Evolutionary conservation across 805 yeast genomes (phyloP), one percentile per base, ranked within the genome.

Genomic region (Yamadazyma philogaea): DNA sequence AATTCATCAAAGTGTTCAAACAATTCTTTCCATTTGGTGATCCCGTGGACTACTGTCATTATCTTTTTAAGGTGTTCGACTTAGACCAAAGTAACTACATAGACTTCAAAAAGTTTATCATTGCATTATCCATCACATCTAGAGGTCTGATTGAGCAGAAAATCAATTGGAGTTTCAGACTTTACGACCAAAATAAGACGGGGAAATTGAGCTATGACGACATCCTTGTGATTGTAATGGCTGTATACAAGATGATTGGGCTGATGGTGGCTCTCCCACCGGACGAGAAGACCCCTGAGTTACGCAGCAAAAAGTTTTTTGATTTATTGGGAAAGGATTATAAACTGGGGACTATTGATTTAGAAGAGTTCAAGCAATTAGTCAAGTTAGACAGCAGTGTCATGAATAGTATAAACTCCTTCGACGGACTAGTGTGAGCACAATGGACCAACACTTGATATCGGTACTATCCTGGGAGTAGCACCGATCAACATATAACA

Each of bases 21-120:
- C 98, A 93, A 58, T 93, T 91, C 63, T 93, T 93, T 72, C 99
- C 99, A 15, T 93, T 93, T 70, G 99, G 99, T 0, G 96, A 91
- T 56, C 96, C 99, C 1, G 78, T 85, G 3, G 91, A 88, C 45
- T 93, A 88, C 66, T 87, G 96, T 43, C 86, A 81, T 44, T 85
- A 83, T 53, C 83, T 95, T 12, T 93, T 93, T 66, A 80, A 82
- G 41, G 95, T 88, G 3, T 90, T 93, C 63, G 98, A 93, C 61
- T 75, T 78, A 32, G 93, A 88, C 58, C 73, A 78, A 54, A 77
- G 79, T 45, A 96, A 95, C 17, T 75, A 79, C 33, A 85, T 93
- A 32, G 96, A 88, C 58, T 93, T 93, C 68, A 86, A 84, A 63
- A 96, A 89, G 63, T 93, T 93, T 60, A 90, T 93, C 21, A 76